Percentiles rank a stretch among this genome's conserved stretches.
Evolutionary conservation across 352 stramenopile species (phyloP).

Genomic region (Pythium phragmiticola): DNA sequence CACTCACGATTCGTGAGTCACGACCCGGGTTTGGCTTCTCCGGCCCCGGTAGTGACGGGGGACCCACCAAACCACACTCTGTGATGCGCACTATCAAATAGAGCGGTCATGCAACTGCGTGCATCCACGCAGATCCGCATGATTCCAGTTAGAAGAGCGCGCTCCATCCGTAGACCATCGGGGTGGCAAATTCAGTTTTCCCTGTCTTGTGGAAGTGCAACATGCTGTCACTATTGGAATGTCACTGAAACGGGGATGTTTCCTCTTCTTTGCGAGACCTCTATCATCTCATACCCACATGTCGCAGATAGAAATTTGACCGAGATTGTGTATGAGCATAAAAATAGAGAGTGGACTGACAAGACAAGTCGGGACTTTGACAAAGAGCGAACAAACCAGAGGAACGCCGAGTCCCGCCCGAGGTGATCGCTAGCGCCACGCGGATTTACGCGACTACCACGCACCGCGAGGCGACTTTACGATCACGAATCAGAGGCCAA

Average conservation of each 20-base stretch:
- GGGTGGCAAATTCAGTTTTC: too few relatives aligned
- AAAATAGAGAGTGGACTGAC: constrained; percentile 20
- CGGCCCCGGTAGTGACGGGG: not conserved
- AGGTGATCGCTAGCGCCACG: not conserved
- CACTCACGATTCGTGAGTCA: not conserved
- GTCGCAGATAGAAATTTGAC: constrained; percentile 8
- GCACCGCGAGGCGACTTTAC: not conserved
- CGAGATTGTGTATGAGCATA: constrained; percentile 7
- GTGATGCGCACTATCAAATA: not conserved
- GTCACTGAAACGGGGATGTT: constrained; percentile 10
- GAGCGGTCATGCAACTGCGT: not conserved
- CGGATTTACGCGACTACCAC: not conserved
- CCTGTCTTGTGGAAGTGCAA: constrained; percentile 14
- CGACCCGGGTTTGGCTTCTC: not conserved
- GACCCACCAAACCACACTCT: not conserved
- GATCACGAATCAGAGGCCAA: not conserved
- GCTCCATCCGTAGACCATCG: not conserved
- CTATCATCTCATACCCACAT: constrained; percentile 10
- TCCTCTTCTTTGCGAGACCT: not conserved
- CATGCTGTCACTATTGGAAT: constrained; percentile 18
- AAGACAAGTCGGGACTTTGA: constrained; percentile 1
- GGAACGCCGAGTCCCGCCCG: not conserved
- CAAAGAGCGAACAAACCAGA: constrained; percentile 4
- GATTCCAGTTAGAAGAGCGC: too few relatives aligned
- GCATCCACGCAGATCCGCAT: too few relatives aligned